Evolutionary conservation across 331 rosid genomes (phyloP).

Genomic region (Saraca asoca): DNA sequence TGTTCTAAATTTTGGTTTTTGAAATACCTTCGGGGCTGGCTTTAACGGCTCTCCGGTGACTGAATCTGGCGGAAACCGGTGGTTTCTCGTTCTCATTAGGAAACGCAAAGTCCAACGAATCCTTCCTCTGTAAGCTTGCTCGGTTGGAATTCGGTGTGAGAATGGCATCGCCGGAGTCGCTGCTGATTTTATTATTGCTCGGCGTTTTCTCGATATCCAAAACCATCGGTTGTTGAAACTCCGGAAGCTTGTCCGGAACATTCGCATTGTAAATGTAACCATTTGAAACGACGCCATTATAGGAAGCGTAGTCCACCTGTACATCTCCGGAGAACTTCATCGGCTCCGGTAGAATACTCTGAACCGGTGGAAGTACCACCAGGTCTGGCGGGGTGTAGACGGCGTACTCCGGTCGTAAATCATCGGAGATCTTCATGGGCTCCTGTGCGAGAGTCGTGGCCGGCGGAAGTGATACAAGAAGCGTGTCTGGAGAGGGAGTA

Average conservation of each 20-base stretch:
- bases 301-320: slow-evolving; percentile 5
- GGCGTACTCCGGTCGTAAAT: slow-evolving; percentile 1
- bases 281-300: slow-evolving; percentile 28
- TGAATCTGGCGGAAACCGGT: slow-evolving; percentile 61
- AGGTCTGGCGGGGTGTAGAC: slow-evolving; percentile 10
- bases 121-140: slow-evolving; percentile 43
- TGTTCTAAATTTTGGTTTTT: neutral
- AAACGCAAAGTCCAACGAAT: slow-evolving; percentile 48
- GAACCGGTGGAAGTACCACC: neutral
- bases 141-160: neutral
- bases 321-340: slow-evolving; percentile 13
- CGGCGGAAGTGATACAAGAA: slow-evolving; percentile 2
- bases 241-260: neutral
- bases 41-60: slow-evolving; percentile 58
- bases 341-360: neutral
- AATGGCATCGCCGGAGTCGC: slow-evolving; percentile 22
- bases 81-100: slow-evolving; percentile 63
- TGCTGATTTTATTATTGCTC: slow-evolving; percentile 4
- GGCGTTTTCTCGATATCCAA: slow-evolving; percentile 18
- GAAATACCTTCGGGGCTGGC: slow-evolving; percentile 69
- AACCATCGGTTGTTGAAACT: slow-evolving; percentile 8
- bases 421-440: slow-evolving; percentile 22
- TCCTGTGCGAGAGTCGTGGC: neutral
- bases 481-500: slow-evolving; percentile 1
- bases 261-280: neutral